Evolutionary conservation across 768 basidiomycete genomes (phyloP).

Genomic region (Podaxis sp.): DNA sequence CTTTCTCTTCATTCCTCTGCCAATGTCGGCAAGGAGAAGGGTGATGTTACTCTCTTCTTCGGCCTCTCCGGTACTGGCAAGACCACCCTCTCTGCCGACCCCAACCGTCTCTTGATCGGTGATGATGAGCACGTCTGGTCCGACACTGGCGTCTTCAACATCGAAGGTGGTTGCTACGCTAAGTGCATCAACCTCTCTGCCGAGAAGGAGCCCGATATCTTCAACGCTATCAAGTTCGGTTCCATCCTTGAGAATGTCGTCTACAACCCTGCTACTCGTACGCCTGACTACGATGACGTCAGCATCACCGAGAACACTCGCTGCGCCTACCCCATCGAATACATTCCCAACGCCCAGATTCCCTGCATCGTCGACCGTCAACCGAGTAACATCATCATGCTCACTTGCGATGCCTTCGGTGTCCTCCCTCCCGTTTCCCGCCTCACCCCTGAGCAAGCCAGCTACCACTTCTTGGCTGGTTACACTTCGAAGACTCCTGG

Average conservation of each 20-base stretch:
- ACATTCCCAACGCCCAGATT: conserved; percentile 92
- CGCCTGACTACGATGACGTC: conserved; percentile 94
- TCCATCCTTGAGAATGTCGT: conserved; percentile 99
- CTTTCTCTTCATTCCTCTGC: conserved; percentile 97
- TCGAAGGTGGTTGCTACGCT: conserved; percentile 99
- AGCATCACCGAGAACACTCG: conserved; percentile 99
- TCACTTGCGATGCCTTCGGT: conserved; percentile 98
- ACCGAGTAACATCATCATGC: conserved; percentile 94
- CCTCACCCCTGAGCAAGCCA: conserved; percentile 91
- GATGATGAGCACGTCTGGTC: conserved; percentile 99
- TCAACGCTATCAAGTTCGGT: conserved; percentile 91
- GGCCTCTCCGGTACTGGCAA: conserved; percentile 98
- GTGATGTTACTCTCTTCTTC: conserved; percentile 98
- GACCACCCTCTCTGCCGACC: conserved; percentile 97
- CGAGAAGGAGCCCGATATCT: conserved; percentile 99
- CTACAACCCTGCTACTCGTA: conserved; percentile 80
- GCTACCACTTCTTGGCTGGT: conserved; percentile 96
- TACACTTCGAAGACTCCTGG: conserved; percentile 99
- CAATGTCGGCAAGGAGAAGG: conserved; percentile 86
- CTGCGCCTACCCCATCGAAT: conserved; percentile 98
- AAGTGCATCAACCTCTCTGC: conserved; percentile 96
- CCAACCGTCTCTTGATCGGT: conserved; percentile 89
- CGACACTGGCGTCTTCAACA: conserved; percentile 98
- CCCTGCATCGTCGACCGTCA: conserved; percentile 87
- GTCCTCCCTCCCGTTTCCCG: conserved; percentile 95